phyloP scores from a whole-genome alignment of 2,329 filamentous ascomycete species.

The Trichoderma atrobrunneum region DNA sequence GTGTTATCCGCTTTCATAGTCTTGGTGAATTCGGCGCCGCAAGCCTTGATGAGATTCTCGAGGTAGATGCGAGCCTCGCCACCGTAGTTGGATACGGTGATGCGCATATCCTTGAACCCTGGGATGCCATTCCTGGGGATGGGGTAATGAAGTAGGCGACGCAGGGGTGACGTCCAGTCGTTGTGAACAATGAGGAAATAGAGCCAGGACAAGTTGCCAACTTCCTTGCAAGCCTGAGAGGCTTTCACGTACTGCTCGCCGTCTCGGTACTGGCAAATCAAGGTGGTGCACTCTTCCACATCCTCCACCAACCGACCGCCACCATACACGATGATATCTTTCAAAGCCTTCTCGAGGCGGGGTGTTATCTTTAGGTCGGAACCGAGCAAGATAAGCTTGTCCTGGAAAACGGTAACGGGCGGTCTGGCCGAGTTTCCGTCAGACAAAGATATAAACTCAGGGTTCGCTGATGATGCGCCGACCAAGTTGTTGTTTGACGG shows the following conservation, averaged over 20 bases:
- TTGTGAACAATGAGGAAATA: constrained; percentile 89
- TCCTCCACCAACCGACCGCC: constrained; percentile 66
- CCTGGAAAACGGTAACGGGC: constrained; percentile 70
- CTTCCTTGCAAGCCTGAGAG: constrained; percentile 72
- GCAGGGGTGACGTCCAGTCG: constrained; percentile 80
- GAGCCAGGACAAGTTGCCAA: constrained; percentile 91
- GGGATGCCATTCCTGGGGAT: constrained; percentile 72
- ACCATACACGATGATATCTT: constrained; percentile 66
- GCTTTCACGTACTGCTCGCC: constrained; percentile 75
- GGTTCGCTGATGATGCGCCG: constrained; percentile 59
- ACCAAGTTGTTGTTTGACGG: constrained; percentile 59
- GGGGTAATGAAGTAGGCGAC: constrained; percentile 86
- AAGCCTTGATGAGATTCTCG: constrained; percentile 82
- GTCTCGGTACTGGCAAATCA: constrained; percentile 83
- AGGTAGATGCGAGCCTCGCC: constrained; percentile 91
- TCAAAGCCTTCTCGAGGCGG: constrained; percentile 65
- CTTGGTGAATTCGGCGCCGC: constrained; percentile 87
- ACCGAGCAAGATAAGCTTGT: constrained; percentile 74
- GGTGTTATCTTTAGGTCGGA: constrained; percentile 68
- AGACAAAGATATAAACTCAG: constrained; percentile 44
- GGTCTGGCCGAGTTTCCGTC: constrained; percentile 43
- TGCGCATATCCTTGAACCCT: constrained; percentile 71
- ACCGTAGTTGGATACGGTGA: constrained; percentile 94
- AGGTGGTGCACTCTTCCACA: constrained; percentile 72
- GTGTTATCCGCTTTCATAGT: constrained; percentile 95